Conservation (phyloP, 257 asterid species). For the Misopates orontium region DNA sequence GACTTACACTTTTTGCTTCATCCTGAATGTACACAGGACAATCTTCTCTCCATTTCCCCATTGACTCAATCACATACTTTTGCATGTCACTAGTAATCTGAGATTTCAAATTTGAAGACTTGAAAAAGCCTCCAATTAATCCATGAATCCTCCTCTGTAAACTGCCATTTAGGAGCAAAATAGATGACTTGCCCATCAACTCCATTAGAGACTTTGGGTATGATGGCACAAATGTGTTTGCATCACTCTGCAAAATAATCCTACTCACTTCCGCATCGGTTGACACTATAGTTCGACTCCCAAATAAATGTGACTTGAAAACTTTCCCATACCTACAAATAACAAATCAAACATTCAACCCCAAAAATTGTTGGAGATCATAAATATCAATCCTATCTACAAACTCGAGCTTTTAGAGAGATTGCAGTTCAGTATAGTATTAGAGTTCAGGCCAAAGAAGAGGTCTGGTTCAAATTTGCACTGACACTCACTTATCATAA, state of each 20-base stretch:
- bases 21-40: constrained; percentile 69
- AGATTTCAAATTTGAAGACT: constrained; percentile 59
- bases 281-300: constrained; percentile 76
- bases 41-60: constrained; percentile 66
- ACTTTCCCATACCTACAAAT: constrained; percentile 75
- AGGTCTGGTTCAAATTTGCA: too few species aligned
- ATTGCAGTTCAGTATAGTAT: too few species aligned
- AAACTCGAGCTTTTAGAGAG: too few species aligned
- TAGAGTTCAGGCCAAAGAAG: too few species aligned
- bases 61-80: constrained; percentile 55
- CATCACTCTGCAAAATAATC: constrained; percentile 76
- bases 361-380: too few species aligned
- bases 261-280: constrained; percentile 88
- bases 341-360: neutral
- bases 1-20: constrained; percentile 64
- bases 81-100: constrained; percentile 76
- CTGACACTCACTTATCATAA: too few species aligned
- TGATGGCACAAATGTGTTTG: constrained; percentile 70
- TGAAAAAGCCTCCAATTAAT: constrained; percentile 70
- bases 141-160: constrained; percentile 86
- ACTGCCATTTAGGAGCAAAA: constrained; percentile 69
- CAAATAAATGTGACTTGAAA: constrained; percentile 88
- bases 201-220: constrained; percentile 88
- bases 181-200: constrained; percentile 80
- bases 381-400: too few species aligned